Evolutionary conservation across 2,329 filamentous ascomycete species (phyloP), one percentile per base, ranked within the genome.

Genomic region (Calonectria pteridis): DNA sequence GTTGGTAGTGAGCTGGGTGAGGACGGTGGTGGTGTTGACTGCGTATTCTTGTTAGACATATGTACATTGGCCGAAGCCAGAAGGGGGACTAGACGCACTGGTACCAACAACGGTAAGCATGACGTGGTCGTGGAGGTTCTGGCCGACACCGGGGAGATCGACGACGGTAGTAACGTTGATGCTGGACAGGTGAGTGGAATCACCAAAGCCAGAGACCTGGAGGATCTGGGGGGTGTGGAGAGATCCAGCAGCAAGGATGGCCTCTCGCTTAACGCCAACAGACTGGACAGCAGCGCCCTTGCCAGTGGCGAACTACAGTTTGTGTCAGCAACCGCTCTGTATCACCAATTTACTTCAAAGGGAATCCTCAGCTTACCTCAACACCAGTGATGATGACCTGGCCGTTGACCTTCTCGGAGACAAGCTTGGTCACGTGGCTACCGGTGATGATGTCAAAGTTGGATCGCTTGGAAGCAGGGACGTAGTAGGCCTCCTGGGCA

Each of bases 171-270:
- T 74, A n/a, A 91, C 87, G 0, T 81, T 81, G 20, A 86, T 80
- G 6, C 75, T 74, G 0, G 80, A 66, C 7, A 91, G 77, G 1
- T 86, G 75, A 3, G 79, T 76, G 16, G 78, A 75, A 6, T 83
- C 81, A 0, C 89, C 89, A 10, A 90, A 84, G 1, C 88, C 88
- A n/a, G 87, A 89, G 2, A 88, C 81, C 75, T 89, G 86, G 0
- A 90, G 83, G 5, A 90, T 79, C 62, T 88, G 84, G 40, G 82
- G 87, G 23, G 81, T 88, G 75, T 84, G 82, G 9, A 85, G 46
- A 2, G 83, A 80, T 2, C 87, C 87, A 4, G 86, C 85, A 0
- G 84, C 83, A 6, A 88, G 69, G 18, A 88, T 81, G 5, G 87
- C 84, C 59, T 88, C 87, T 53, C 83, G 85, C 13, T 64, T 77